Evolutionary conservation across 1,284 basidiomycete genomes (phyloP).

Genomic region (Taiwanofungus camphoratus): DNA sequence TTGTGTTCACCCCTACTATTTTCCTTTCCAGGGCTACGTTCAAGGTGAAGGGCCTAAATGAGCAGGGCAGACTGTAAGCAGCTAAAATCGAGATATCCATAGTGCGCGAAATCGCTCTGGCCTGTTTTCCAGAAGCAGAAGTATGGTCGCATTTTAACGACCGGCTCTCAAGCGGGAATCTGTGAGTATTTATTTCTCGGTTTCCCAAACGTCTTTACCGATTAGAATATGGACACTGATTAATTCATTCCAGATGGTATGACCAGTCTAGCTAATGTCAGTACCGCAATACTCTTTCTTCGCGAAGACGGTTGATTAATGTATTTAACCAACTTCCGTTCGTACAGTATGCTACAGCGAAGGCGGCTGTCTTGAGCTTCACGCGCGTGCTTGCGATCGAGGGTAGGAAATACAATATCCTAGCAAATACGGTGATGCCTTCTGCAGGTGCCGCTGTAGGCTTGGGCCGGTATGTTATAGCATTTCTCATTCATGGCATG

Average conservation of each 20-base stretch:
- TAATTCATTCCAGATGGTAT: slow-evolving; percentile 66
- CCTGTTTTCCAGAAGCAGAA: slow-evolving; percentile 96
- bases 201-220: background rate
- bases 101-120: slow-evolving; percentile 95
- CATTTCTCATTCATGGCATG: background rate
- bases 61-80: background rate
- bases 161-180: slow-evolving; percentile 89
- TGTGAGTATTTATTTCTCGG: slow-evolving; percentile 45
- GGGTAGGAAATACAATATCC: slow-evolving; percentile 86
- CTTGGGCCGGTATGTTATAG: slow-evolving; percentile 17
- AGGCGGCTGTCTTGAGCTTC: slow-evolving; percentile 89
- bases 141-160: slow-evolving; percentile 94
- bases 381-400: slow-evolving; percentile 90
- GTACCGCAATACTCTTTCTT: slow-evolving; percentile 16
- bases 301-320: background rate
- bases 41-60: slow-evolving; percentile 39
- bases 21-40: slow-evolving; percentile 49
- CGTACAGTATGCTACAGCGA: slow-evolving; percentile 84
- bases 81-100: slow-evolving; percentile 2
- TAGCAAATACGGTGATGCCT: slow-evolving; percentile 87
- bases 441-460: slow-evolving; percentile 37
- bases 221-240: slow-evolving; percentile 9
- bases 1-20: no score
- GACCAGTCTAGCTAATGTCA: slow-evolving; percentile 85
- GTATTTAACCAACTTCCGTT: background rate